phyloP scores from a whole-genome alignment of 2,329 filamentous ascomycete species.

The Aspergillus melleus region DNA sequence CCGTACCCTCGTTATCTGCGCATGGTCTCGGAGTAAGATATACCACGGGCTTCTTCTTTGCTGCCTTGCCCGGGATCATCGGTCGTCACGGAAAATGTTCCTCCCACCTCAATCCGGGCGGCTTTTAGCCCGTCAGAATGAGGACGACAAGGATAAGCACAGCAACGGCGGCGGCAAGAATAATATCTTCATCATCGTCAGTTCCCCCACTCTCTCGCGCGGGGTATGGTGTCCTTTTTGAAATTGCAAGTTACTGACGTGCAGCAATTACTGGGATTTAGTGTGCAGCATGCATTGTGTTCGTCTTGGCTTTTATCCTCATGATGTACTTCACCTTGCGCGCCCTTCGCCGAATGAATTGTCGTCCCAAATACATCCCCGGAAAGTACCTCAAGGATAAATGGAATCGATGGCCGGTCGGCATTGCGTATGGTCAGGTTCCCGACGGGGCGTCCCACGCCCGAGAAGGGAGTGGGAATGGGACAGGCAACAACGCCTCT shows the following conservation, averaged over 20 bases:
- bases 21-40: slow-evolving; percentile 10
- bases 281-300: slow-evolving; percentile 32
- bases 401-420: slow-evolving; percentile 53
- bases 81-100: slow-evolving; percentile 18
- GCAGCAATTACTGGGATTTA: slow-evolving; percentile 6
- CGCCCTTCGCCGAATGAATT: slow-evolving; percentile 45
- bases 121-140: slow-evolving; percentile 19
- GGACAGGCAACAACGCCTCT: slow-evolving; percentile 29
- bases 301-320: slow-evolving; percentile 30
- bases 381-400: slow-evolving; percentile 51
- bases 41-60: slow-evolving; percentile 2
- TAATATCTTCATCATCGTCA: slow-evolving; percentile 32
- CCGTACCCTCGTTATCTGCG: background rate
- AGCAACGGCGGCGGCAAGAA: slow-evolving; percentile 16
- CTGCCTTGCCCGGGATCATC: slow-evolving; percentile 6
- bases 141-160: background rate
- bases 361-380: slow-evolving; percentile 53
- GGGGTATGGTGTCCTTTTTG: background rate
- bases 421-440: slow-evolving; percentile 44
- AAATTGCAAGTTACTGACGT: slow-evolving; percentile 8
- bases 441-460: slow-evolving; percentile 22
- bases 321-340: slow-evolving; percentile 41
- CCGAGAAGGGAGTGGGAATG: slow-evolving; percentile 11
- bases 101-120: slow-evolving; percentile 19
- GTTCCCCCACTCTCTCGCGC: slow-evolving; percentile 9